These are phyloP conservation scores for Solanum chacoense DNA, from an alignment of 305 asterid species.

Conservation along the genomic window DNA sequence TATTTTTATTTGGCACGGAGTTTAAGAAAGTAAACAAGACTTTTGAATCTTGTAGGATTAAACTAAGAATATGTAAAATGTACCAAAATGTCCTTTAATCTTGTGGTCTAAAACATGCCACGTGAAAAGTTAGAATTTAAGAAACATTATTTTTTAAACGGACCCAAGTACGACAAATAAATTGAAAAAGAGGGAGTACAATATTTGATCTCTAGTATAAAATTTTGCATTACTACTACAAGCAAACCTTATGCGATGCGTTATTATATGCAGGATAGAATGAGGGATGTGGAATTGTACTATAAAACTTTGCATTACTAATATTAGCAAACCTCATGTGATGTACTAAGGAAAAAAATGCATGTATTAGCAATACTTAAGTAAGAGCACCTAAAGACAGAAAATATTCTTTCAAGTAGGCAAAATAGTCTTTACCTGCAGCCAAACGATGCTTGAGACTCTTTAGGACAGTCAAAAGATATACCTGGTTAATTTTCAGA, in stretches of 20 bases:
- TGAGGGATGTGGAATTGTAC: background rate
- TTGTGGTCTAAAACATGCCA: too few relatives aligned
- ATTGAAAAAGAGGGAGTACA: background rate
- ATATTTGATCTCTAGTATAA: background rate
- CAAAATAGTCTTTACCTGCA: slow-evolving; percentile 51
- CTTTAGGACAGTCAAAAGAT: slow-evolving; percentile 79
- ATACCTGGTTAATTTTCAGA: slow-evolving; percentile 54
- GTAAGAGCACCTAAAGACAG: background rate
- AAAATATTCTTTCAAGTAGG: background rate
- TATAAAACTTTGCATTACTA: background rate
- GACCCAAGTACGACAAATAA: background rate
- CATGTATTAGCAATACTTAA: background rate
- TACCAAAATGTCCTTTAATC: too few relatives aligned
- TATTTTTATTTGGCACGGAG: too few relatives aligned
- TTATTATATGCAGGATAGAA: background rate
- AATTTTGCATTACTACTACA: background rate
- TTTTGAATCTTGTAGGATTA: too few relatives aligned
- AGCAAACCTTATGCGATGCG: background rate
- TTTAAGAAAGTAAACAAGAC: too few relatives aligned
- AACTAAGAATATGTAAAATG: too few relatives aligned
- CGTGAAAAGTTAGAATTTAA: too few relatives aligned
- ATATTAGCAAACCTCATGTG: background rate
- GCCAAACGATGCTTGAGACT: slow-evolving; percentile 95
- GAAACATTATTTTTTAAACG: too few relatives aligned
- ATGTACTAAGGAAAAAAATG: background rate